A percentile compares a stretch with the other conserved stretches of the same genome.
phyloP scores from a whole-genome alignment of 2,329 filamentous ascomycete species.

The Dactylellina parvicollis region DNA sequence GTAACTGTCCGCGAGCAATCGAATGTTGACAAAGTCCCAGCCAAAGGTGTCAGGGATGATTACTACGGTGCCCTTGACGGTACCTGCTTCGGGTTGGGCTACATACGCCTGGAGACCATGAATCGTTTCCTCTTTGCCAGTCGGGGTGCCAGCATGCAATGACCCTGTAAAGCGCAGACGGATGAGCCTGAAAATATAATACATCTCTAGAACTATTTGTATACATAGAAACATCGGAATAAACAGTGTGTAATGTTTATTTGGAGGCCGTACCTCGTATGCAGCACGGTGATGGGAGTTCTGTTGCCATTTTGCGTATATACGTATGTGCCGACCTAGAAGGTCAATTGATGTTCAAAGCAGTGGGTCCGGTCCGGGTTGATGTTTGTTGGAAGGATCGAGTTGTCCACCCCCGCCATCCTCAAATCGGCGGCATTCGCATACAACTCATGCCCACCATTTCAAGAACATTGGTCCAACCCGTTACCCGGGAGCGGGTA shows the following conservation, averaged over 20 bases:
- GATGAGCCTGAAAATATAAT: too few relatives aligned
- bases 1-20: conserved; percentile 67
- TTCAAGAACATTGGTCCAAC: too few relatives aligned
- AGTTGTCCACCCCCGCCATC: too few relatives aligned
- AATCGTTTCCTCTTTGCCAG: conserved; percentile 63
- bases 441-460: too few relatives aligned
- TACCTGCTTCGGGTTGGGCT: conserved; percentile 59
- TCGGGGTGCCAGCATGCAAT: conserved; percentile 64
- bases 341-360: neutral
- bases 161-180: too few relatives aligned
- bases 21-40: conserved; percentile 67
- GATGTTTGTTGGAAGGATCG: too few relatives aligned
- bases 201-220: neutral
- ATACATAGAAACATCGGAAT: neutral
- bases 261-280: conserved; percentile 28
- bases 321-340: neutral
- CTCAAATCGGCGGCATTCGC: too few relatives aligned
- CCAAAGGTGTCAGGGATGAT: conserved; percentile 69
- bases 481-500: too few relatives aligned
- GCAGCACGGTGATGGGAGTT: conserved; percentile 41
- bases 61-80: conserved; percentile 66
- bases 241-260: too few relatives aligned
- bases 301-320: conserved; percentile 28
- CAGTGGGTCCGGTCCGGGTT: too few relatives aligned
- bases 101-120: conserved; percentile 67